Evolutionary conservation across 1,284 basidiomycete genomes (phyloP).

Genomic region (Fomitopsis pinicola): DNA sequence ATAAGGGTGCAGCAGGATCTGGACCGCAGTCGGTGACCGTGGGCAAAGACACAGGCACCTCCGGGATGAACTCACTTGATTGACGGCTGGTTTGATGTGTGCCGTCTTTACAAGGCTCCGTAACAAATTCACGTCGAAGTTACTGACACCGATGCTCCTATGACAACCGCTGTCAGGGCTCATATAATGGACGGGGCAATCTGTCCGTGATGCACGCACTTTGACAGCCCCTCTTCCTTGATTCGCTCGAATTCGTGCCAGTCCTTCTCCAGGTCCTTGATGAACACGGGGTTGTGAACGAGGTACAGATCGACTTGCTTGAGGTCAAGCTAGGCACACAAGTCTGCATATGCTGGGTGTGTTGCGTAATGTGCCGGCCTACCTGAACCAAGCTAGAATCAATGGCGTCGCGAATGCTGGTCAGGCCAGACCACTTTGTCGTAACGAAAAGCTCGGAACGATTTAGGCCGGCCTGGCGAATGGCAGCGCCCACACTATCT

Average conservation of each 20-base stretch:
- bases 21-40: not conserved
- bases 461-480: conserved; percentile 30
- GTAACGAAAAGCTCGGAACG: conserved; percentile 37
- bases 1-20: conserved; percentile 71
- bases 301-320: conserved; percentile 71
- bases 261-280: conserved; percentile 48
- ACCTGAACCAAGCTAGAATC: conserved; percentile 56
- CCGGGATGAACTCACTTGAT: conserved; percentile 44
- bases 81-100: conserved; percentile 62
- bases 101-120: conserved; percentile 50
- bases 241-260: conserved; percentile 64
- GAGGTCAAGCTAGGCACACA: conserved; percentile 48
- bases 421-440: conserved; percentile 53
- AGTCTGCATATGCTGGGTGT: not conserved
- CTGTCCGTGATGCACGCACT: conserved; percentile 30
- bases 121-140: conserved; percentile 57
- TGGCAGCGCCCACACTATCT: conserved; percentile 34
- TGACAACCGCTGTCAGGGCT: not conserved
- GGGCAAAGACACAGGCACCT: conserved; percentile 14
- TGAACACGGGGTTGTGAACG: conserved; percentile 50
- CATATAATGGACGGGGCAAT: not conserved
- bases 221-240: conserved; percentile 52
- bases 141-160: conserved; percentile 76
- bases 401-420: conserved; percentile 51
- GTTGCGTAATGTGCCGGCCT: conserved; percentile 10